Evolutionary conservation across 2,329 filamentous ascomycete species (phyloP).

Genomic region (Ceratocystis cacaofunesta): DNA sequence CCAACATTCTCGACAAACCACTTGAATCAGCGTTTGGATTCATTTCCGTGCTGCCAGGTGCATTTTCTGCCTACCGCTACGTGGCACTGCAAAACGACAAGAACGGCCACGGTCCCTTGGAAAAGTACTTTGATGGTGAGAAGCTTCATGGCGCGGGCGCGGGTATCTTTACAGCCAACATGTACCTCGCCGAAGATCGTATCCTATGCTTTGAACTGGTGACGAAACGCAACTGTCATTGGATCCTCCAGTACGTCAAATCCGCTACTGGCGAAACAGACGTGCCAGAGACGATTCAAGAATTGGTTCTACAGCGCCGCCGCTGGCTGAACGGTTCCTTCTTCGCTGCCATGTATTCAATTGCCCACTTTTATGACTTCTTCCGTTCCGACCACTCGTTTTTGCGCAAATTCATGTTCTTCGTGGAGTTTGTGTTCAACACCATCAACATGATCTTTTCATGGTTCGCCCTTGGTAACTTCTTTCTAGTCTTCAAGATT

Average conservation of each 20-base stretch:
- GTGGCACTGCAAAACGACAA: slow-evolving; percentile 94
- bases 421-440: slow-evolving; percentile 88
- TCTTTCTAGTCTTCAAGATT: slow-evolving; percentile 98
- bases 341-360: slow-evolving; percentile 90
- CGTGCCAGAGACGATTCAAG: slow-evolving; percentile 83
- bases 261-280: slow-evolving; percentile 94
- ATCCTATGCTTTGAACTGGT: slow-evolving; percentile 98
- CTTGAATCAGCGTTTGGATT: slow-evolving; percentile 95
- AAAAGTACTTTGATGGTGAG: slow-evolving; percentile 95
- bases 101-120: slow-evolving; percentile 76
- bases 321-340: slow-evolving; percentile 97
- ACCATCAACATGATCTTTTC: slow-evolving; percentile 95
- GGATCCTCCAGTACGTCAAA: slow-evolving; percentile 97
- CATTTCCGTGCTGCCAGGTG: slow-evolving; percentile 89
- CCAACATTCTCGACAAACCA: slow-evolving; percentile 96
- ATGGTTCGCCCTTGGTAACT: slow-evolving; percentile 97
- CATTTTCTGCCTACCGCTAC: slow-evolving; percentile 95
- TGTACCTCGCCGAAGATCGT: slow-evolving; percentile 97
- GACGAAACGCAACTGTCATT: slow-evolving; percentile 90
- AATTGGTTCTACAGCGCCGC: slow-evolving; percentile 87
- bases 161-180: slow-evolving; percentile 95
- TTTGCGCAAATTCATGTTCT: slow-evolving; percentile 74
- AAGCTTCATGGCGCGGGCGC: slow-evolving; percentile 86
- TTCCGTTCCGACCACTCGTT: slow-evolving; percentile 85
- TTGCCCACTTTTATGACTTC: slow-evolving; percentile 91